phyloP scores from a whole-genome alignment of 441 rosid species.

The Arabidopsis lyrata region DNA sequence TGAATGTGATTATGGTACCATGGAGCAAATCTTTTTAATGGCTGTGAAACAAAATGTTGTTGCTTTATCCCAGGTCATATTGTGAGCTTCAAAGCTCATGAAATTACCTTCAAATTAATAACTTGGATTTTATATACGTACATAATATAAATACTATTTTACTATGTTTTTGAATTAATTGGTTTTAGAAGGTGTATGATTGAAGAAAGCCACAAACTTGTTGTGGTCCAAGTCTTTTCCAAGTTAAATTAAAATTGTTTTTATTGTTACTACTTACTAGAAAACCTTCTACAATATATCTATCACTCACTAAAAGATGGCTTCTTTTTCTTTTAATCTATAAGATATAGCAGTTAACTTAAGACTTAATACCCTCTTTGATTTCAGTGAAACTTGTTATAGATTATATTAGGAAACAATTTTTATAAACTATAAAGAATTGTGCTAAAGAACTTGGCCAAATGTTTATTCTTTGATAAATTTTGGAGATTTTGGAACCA shows the following conservation, averaged over 20 bases:
- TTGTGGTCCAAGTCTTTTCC: too few species aligned
- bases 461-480: neutral
- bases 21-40: slow-evolving; percentile 9
- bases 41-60: neutral
- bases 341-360: neutral
- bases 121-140: neutral
- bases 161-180: neutral
- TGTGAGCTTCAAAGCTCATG: slow-evolving; percentile 13
- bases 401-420: neutral
- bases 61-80: slow-evolving; percentile 4
- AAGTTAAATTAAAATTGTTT: neutral
- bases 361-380: neutral
- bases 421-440: neutral
- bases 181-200: neutral
- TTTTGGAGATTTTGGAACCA: neutral
- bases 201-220: neutral
- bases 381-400: neutral
- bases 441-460: slow-evolving; percentile 31
- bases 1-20: slow-evolving; percentile 13
- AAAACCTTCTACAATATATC: neutral
- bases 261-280: neutral
- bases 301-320: neutral
- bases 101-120: neutral
- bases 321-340: neutral
- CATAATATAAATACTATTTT: neutral